Base-by-base conservation (phyloP, 2,329 filamentous ascomycete species). In the Colletotrichum chrysophilum region DNA sequence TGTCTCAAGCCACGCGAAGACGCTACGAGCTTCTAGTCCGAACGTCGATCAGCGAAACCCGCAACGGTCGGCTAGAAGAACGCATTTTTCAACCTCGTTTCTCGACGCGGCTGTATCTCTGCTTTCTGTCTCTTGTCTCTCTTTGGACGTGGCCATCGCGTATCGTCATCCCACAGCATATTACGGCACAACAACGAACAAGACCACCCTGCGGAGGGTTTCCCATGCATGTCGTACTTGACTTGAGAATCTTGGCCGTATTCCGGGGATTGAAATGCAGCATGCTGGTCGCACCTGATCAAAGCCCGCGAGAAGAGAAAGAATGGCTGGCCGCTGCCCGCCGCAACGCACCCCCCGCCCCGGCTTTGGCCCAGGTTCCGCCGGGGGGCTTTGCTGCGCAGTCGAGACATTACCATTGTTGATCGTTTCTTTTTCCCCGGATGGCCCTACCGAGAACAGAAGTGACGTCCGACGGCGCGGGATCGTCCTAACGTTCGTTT, bases 371-470 rank as follows among this genome's bases (percentile, higher is more conserved):
- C 38, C 38, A 43, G 38, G 38, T 38, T 38, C 36, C 16, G 36
- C 36, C 7, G 0, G 36, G 34, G 36, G 36, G 7, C 36, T 38
- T 38, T 38, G 7, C 36, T 38, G 36, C 36, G 36, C 14, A 38
- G 52, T 62, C 62, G 43, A 64, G 68, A 67, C 72, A 71, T 30
- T 38, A 30, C 32, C 26, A 38, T 62, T 26, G 55, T 14, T 14
- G 18, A 16, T 62, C 43, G 56, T 73, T 75, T 68, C 43, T 67
- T 75, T 58, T 68, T 26, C 56, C 70, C 58, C 70, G 73, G 73
- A 68, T 73, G 64, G 70, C 55, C 73, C 73, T 75, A 68, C 73
- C 73, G 73, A 75, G 73, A 75, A 75, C 62, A 75, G 73, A 75
- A 75, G 64, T 68, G 73, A 75, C 56, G 69, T 68, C 73, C 73